Evolutionary conservation across 192 early-diverging fungal genomes (phyloP).

Genomic region (Umbelopsis isabellina): DNA sequence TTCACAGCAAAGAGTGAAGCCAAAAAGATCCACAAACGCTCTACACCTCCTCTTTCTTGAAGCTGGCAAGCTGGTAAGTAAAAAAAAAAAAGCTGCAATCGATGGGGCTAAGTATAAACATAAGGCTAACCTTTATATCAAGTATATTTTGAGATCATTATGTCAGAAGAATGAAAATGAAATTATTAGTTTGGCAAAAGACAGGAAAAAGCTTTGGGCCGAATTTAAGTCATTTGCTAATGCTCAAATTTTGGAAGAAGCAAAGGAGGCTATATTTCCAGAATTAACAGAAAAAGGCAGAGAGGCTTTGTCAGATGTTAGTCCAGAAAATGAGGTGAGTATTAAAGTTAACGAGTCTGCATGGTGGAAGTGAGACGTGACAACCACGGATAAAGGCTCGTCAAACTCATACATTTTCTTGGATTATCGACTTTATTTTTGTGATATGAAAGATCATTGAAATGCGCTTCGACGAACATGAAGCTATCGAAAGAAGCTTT

Average conservation of each 20-base stretch:
- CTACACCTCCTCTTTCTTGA: conserved; percentile 30
- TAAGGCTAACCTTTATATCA: background rate
- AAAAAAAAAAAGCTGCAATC: background rate
- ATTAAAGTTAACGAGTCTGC: background rate
- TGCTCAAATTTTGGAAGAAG: background rate
- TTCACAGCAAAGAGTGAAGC: conserved; percentile 25
- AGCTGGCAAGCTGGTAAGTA: conserved; percentile 5
- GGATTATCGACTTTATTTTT: background rate
- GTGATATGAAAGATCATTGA: conserved; percentile 27
- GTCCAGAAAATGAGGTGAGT: conserved; percentile 31
- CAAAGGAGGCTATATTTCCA: background rate
- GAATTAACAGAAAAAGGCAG: conserved; percentile 19
- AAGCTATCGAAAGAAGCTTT: conserved; percentile 29
- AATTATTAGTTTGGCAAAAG: conserved; percentile 15
- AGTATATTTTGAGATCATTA: conserved; percentile 15
- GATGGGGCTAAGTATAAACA: background rate
- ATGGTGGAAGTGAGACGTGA: background rate
- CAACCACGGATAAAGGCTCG: background rate
- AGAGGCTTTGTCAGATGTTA: conserved; percentile 26
- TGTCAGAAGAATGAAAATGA: conserved; percentile 1
- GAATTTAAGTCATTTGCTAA: conserved; percentile 16
- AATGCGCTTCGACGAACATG: conserved; percentile 29
- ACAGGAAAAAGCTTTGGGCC: conserved; percentile 17
- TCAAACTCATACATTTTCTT: conserved; percentile 8
- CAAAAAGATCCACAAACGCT: conserved; percentile 25